Base-by-base conservation (phyloP, 1,284 basidiomycete species). In the Sanghuangporus baumii region DNA sequence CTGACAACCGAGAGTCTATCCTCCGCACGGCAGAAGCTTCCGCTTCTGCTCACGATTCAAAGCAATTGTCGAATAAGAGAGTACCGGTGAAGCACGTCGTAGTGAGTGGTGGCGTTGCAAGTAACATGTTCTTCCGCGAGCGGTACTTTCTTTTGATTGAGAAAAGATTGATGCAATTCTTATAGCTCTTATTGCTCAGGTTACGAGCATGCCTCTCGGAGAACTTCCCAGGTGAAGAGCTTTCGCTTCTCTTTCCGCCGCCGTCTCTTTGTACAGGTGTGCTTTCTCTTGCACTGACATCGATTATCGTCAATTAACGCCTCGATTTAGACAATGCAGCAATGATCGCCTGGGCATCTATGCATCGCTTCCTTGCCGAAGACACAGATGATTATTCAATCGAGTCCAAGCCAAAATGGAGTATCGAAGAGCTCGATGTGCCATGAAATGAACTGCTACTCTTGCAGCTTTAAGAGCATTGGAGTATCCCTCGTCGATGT, bases 321-420 rank as follows among this genome's bases (percentile, higher is more conserved):
- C 12, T 41, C 23, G 8, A 62, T 16, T n/a, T 66, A 94, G 95
- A 97, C 69, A 98, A 97, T 71, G 95, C 95, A 0, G 94, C 86
- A 1, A 98, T 98, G 95, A 92, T 98, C 66, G 95, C 83, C 1
- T 95, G 90, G 90, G 88, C 93, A 6, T 88, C 91, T 0, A 88
- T 95, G 80, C 75, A 89, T 66, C 84, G 93, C 11, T 89, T 96
- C 65, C 78, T 88, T n/a, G 76, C 75, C 0, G 77, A 76, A 2
- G 83, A 88, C 66, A 75, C 79, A 47, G 94, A 97, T 67, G 79
- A 78, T 34, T 92, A 85, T 71, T 78, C 76, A 40, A 81, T 86
- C 18, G 79, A 79, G 51, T 75, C 85, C 14, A 75, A 77, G 34
- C 74, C 86, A 14, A 86, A 85, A 69, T 93, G 91, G 92, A 83